These are phyloP conservation scores for Metrosideros polymorpha DNA, from an alignment of 441 rosid genomes.

Conservation along the genomic window DNA sequence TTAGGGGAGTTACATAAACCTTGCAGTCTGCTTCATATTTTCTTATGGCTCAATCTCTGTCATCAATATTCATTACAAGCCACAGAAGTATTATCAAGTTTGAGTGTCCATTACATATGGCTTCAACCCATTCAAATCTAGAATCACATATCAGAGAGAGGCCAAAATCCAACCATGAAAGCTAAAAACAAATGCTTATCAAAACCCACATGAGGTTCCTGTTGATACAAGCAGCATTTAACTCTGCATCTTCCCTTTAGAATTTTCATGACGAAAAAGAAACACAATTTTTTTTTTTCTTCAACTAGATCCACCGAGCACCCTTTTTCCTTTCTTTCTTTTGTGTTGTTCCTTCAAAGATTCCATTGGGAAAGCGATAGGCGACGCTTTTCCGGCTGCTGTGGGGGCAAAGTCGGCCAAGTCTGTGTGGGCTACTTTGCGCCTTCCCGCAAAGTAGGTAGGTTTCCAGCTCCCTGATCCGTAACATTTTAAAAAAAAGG, in stretches of 20 bases:
- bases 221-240: slow-evolving; percentile 18
- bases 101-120: not conserved
- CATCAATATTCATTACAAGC: slow-evolving; percentile 4
- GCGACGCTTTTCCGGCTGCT: slow-evolving; percentile 1
- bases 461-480: slow-evolving; percentile 16
- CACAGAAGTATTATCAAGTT: slow-evolving; percentile 26
- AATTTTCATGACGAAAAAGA: not conserved
- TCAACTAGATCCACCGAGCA: not conserved
- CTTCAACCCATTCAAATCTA: not conserved
- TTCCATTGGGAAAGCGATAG: not conserved
- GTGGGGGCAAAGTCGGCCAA: slow-evolving; percentile 9
- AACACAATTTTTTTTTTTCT: too few relatives aligned
- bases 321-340: not conserved
- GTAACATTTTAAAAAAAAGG: not conserved
- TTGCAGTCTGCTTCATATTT: not conserved
- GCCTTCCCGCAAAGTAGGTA: not conserved
- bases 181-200: slow-evolving; percentile 4
- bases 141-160: not conserved
- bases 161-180: not conserved
- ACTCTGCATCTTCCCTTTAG: slow-evolving; percentile 9
- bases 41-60: slow-evolving; percentile 7
- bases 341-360: slow-evolving; percentile 7
- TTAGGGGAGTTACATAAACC: not conserved
- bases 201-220: not conserved
- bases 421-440: not conserved